Percentiles rank a stretch among this genome's conserved stretches.
phyloP scores from a whole-genome alignment of 1,284 basidiomycete genomes.

The Heterobasidion parviporum region DNA sequence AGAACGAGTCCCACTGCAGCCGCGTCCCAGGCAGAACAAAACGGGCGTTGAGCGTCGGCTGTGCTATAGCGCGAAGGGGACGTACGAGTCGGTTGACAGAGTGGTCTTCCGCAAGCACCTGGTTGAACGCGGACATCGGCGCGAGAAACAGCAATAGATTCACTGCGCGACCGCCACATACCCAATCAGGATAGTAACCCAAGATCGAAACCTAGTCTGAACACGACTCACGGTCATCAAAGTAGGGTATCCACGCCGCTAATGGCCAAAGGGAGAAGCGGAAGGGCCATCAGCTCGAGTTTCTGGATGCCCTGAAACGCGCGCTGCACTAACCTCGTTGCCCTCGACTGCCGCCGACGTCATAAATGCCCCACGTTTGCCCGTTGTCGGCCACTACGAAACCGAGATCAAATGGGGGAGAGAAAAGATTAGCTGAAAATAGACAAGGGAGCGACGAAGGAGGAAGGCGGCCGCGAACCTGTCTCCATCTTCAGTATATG shows the following conservation, averaged over 20 bases:
- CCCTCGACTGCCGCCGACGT: constrained; percentile 48
- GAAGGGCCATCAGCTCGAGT: background rate
- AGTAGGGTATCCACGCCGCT: constrained; percentile 60
- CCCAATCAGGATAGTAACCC: background rate
- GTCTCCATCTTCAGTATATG: constrained; percentile 47
- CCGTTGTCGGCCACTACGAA: constrained; percentile 25
- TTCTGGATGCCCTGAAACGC: constrained; percentile 5
- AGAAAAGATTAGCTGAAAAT: background rate
- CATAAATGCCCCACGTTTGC: constrained; percentile 52
- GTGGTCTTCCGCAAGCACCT: constrained; percentile 50
- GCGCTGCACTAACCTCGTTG: constrained; percentile 34
- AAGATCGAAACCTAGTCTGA: background rate
- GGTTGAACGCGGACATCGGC: constrained; percentile 60
- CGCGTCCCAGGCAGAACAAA: background rate
- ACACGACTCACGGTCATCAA: constrained; percentile 34
- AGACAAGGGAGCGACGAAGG: background rate
- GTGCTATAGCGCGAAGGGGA: constrained; percentile 1
- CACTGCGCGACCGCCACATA: constrained; percentile 22
- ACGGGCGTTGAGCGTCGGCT: background rate
- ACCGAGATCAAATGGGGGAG: background rate
- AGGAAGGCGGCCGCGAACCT: constrained; percentile 18
- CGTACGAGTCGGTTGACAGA: constrained; percentile 49
- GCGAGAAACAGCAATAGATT: constrained; percentile 57
- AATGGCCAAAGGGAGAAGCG: background rate
- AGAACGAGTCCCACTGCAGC: constrained; percentile 46